Conservation (phyloP, 352 stramenopile genomes). For the Phytophthora pseudosyringae region DNA sequence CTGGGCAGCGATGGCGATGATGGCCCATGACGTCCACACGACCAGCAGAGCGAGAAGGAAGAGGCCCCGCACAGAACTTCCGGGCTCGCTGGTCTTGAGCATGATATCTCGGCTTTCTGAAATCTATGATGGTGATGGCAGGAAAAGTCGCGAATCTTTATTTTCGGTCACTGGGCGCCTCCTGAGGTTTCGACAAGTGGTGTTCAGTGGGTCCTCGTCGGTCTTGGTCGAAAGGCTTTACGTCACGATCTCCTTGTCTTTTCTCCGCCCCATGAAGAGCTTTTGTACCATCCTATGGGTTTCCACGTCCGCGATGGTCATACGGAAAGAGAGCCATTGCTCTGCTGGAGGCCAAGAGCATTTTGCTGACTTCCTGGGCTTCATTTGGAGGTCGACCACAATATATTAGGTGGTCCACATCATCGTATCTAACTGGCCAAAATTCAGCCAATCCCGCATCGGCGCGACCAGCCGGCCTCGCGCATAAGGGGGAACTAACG, state of each 20-base stretch:
- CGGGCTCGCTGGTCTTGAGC: constrained; percentile 1
- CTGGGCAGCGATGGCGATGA: background rate
- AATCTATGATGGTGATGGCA: background rate
- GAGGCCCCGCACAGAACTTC: background rate
- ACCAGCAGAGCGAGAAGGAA: constrained; percentile 1
- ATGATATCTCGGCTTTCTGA: constrained; percentile 1
- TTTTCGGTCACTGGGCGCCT: background rate
- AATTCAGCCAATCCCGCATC: background rate
- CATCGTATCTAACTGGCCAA: background rate
- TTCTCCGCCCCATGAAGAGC: too few relatives aligned
- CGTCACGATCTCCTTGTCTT: too few relatives aligned
- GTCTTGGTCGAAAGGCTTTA: background rate
- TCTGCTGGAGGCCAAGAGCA: too few relatives aligned
- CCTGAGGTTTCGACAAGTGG: constrained; percentile 1
- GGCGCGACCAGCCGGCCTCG: background rate
- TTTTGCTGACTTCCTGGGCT: too few relatives aligned
- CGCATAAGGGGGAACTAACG: constrained; percentile 5
- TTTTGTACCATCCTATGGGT: too few relatives aligned
- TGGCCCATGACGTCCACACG: constrained; percentile 1
- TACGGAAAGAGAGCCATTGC: too few relatives aligned
- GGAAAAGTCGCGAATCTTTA: constrained; percentile 31
- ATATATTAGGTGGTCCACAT: too few relatives aligned
- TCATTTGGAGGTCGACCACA: too few relatives aligned
- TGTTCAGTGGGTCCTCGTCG: background rate
- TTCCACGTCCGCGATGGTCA: too few relatives aligned